Percentiles rank a stretch among this genome's conserved stretches.
These are phyloP conservation scores for Mortierella sp. DNA, from an alignment of 371 early-diverging fungal species.

Conservation along the genomic window DNA sequence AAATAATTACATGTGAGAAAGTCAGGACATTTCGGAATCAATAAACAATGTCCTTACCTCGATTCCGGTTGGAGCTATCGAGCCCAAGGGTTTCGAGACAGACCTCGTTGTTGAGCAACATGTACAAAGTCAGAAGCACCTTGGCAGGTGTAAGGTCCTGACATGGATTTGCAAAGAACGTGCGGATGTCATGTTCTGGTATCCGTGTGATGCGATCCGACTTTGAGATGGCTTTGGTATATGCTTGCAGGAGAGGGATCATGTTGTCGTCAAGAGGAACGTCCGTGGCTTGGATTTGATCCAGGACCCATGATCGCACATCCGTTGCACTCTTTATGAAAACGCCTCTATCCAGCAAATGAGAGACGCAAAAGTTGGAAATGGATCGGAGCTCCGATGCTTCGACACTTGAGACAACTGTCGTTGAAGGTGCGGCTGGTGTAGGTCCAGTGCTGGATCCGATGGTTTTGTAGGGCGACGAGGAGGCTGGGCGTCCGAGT, in stretches of 20 bases:
- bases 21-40: not conserved
- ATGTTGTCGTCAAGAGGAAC: constrained; percentile 51
- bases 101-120: constrained; percentile 56
- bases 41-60: constrained; percentile 19
- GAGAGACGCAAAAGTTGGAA: constrained; percentile 45
- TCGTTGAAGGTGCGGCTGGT: not conserved
- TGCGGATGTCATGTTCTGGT: constrained; percentile 42
- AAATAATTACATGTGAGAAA: not conserved
- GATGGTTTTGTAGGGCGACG: not conserved
- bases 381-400: constrained; percentile 36
- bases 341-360: constrained; percentile 40
- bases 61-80: constrained; percentile 23
- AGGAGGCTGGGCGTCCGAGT: constrained; percentile 20
- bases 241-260: constrained; percentile 49
- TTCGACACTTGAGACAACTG: not conserved
- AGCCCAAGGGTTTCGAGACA: constrained; percentile 30
- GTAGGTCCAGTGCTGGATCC: not conserved
- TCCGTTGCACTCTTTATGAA: constrained; percentile 48
- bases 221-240: constrained; percentile 39
- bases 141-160: constrained; percentile 53
- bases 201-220: constrained; percentile 46
- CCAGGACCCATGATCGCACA: constrained; percentile 49
- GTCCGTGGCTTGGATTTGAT: constrained; percentile 41
- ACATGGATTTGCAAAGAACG: constrained; percentile 30
- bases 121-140: constrained; percentile 47